Percentiles rank a stretch among this genome's conserved stretches.
Conservation (phyloP, 2,329 filamentous ascomycete genomes). For the Cryoendolithus antarcticus region DNA sequence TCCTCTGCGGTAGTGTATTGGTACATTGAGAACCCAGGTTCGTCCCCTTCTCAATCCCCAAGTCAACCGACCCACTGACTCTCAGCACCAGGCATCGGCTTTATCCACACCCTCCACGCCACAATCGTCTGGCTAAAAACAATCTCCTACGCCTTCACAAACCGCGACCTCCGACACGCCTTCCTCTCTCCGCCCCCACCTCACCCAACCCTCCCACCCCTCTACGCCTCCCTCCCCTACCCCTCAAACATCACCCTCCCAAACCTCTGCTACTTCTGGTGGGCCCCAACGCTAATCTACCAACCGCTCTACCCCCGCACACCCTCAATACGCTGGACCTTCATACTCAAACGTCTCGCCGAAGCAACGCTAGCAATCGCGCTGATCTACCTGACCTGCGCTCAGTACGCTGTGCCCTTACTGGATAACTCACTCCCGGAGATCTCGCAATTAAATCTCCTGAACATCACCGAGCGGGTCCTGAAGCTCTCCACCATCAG, state of each 20-base stretch:
- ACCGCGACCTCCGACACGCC: constrained; percentile 84
- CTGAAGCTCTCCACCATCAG: constrained; percentile 95
- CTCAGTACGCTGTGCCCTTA: constrained; percentile 86
- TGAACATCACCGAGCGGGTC: constrained; percentile 74
- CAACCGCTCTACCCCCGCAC: constrained; percentile 92
- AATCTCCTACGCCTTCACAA: constrained; percentile 91
- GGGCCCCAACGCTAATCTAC: constrained; percentile 91
- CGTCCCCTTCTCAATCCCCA: too few species aligned
- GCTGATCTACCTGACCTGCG: constrained; percentile 90
- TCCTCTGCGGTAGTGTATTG: constrained; percentile 83
- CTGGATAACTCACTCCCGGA: constrained; percentile 82
- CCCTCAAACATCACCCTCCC: constrained; percentile 77
- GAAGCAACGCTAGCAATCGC: constrained; percentile 69
- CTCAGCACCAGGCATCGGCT: constrained; percentile 61
- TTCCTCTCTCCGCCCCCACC: constrained; percentile 41
- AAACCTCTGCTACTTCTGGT: constrained; percentile 94
- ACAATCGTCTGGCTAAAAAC: constrained; percentile 95
- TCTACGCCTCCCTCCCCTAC: constrained; percentile 78
- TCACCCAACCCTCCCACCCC: constrained; percentile 54
- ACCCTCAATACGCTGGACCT: constrained; percentile 68
- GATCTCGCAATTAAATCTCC: constrained; percentile 66
- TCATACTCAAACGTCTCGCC: constrained; percentile 68
- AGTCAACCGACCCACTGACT: too few species aligned
- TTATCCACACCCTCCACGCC: constrained; percentile 78
- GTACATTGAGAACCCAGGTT: constrained; percentile 67